Evolutionary conservation across 1,284 basidiomycete genomes (phyloP).

Genomic region (Dichomitus squalens): DNA sequence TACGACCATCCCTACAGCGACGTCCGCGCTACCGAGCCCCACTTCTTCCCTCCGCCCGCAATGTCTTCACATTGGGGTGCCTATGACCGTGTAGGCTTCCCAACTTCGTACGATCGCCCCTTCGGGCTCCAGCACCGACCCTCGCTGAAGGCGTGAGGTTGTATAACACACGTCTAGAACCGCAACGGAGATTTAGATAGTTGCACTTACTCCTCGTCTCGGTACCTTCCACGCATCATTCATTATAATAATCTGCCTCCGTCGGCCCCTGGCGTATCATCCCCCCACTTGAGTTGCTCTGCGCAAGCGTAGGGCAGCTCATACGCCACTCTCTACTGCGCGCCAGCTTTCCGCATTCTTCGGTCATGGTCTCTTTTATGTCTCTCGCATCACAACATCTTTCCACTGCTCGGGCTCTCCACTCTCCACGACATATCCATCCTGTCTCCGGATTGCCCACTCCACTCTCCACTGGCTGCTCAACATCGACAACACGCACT

Average conservation of each 20-base stretch:
- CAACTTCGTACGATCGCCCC: constrained; percentile 31
- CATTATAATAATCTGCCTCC: constrained; percentile 32
- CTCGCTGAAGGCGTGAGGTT: constrained; percentile 33
- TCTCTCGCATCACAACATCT: constrained; percentile 26
- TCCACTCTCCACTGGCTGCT: constrained; percentile 25
- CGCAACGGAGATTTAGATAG: constrained; percentile 33
- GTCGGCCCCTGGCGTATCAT: constrained; percentile 30
- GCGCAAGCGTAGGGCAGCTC: constrained; percentile 34
- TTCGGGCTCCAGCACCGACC: constrained; percentile 28
- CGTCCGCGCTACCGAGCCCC: constrained; percentile 45
- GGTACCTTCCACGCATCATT: constrained; percentile 26
- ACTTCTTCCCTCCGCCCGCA: constrained; percentile 34
- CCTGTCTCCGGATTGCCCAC: constrained; percentile 47
- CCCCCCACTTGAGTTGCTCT: constrained; percentile 30
- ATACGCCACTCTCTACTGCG: constrained; percentile 33
- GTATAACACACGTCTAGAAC: constrained; percentile 28
- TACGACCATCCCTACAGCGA: constrained; percentile 55
- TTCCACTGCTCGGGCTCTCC: constrained; percentile 37
- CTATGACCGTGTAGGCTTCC: constrained; percentile 26
- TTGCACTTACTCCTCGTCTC: constrained; percentile 21
- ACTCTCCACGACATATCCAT: constrained; percentile 61
- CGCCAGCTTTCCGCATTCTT: constrained; percentile 29
- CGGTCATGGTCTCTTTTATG: constrained; percentile 26
- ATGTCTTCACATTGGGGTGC: constrained; percentile 23
- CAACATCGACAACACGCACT: constrained; percentile 32